Base-by-base conservation (phyloP, 768 basidiomycete genomes). In the Chalciporus piperatus region DNA sequence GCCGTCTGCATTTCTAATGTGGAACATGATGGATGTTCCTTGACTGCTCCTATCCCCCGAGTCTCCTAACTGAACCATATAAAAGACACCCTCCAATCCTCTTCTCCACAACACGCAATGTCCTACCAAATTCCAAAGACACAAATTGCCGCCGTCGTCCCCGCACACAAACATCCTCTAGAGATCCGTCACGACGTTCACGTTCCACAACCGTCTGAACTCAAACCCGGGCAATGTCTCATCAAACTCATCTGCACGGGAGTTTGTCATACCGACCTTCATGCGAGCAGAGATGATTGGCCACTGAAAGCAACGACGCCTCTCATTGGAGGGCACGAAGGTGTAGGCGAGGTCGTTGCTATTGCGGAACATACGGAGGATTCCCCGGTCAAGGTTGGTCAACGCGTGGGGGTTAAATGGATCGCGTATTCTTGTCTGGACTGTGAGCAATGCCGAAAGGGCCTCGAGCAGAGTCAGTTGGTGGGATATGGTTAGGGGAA, bases 251-350 rank as follows among this genome's bases (percentile, higher is more conserved):
- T 78, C 33, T 85, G 81, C 71, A 84, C 86, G 7, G 90, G 90
- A 49, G 89, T 92, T n/a, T 92, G 91, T 70, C 89, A 92, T 63
- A 89, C 87, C 4, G 90, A 92, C 62, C 76, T 90, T 13, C 91
- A 92, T 59, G 85, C 85, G 23, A 80, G 80, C 33, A 69, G 78
- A 35, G 82, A 80, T 40, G 92, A 94, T 64, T 94, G 93, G 93
- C 92, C 92, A 0, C 51, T 89, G 11, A 68, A 76, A n/a, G 74
- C 81, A 30, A 79, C 74, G 47, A 74, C 74, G 1, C 87, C 86
- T 0, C 79, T 91, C 43, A 80, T 92, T 51, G 89, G 89, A 14
- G 89, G 92, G 0, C 92, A 93, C 63, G 87, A 92, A 70, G 92
- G 91, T 56, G 89, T 90, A 12, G 91, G 92, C 16, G 72, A 76